Evolutionary conservation across 441 rosid genomes (phyloP), one percentile per base, ranked within the genome.

Genomic region (Erodium chrysanthum): DNA sequence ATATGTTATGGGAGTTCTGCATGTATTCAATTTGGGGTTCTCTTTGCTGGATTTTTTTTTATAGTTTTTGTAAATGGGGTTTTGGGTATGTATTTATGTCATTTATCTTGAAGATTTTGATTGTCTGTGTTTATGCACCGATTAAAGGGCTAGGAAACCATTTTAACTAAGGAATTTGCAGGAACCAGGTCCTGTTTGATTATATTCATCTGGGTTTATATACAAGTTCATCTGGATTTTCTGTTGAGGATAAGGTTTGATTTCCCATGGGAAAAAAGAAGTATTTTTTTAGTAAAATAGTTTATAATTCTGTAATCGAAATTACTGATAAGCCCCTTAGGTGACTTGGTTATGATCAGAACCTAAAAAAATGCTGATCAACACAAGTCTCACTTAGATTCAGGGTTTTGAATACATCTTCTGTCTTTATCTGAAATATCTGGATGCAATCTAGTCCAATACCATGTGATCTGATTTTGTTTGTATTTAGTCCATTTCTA

Each of bases 111-210:
- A 67, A 65, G 60, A 10, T 66, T 68, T 42, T 50, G 17, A 12
- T 68, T 40, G 12, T 50, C 20, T 69, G 29, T 56, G 29, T 66
- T 62, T 29, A 11, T 64, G 65, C 79, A 71, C 81, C 44, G 20
- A 27, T 18, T 46, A 35, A 73, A 64, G 71, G 68, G 58, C 71
- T 14, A 54, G 5, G 21, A 20, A 22, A 22, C 37, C 54, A 33
- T 65, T 72, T 46, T 31, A n/a, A n/a, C 21, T 11, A 37, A 71
- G 72, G 7, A 70, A 67, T 25, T 68, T 54, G 67, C 69, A 60
- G 71, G 48, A 65, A 65, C 37, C 42, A 64, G 65, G 68, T 29
- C 66, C 5, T 4, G 9, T 64, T 65, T 66, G 27, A 18, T 15
- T 46, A 12, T 11, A 60, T 67, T 35, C 62, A 20, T 58, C 62